Conservation (phyloP, 2,329 filamentous ascomycete species). For the Didymella pomorum region DNA sequence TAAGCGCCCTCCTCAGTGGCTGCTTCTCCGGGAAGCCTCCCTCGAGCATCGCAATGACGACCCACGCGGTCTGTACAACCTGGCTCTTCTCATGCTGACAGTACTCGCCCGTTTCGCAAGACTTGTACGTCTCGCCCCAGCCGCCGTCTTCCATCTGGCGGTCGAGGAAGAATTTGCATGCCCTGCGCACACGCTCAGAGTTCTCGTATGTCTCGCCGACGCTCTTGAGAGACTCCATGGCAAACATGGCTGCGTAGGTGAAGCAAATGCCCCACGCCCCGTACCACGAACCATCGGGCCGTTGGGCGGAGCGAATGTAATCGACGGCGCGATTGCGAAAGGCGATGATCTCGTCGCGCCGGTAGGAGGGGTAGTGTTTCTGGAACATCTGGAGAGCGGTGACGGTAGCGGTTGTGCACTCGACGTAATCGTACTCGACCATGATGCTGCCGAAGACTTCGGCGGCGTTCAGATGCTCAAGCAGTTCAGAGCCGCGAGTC, state of each 20-base stretch:
- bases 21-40: constrained; percentile 79
- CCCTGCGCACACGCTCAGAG: constrained; percentile 73
- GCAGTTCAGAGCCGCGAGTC: constrained; percentile 75
- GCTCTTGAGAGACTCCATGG: constrained; percentile 81
- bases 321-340: constrained; percentile 77
- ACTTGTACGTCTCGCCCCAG: constrained; percentile 94
- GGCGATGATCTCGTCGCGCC: constrained; percentile 73
- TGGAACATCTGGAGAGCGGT: constrained; percentile 86
- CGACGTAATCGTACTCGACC: constrained; percentile 98
- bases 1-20: constrained; percentile 76
- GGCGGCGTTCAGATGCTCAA: constrained; percentile 91
- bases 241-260: constrained; percentile 97
- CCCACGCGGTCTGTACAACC: constrained; percentile 96
- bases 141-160: constrained; percentile 89
- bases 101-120: constrained; percentile 80
- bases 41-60: constrained; percentile 80
- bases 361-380: constrained; percentile 81
- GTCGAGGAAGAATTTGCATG: constrained; percentile 84
- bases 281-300: constrained; percentile 91
- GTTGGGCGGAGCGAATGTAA: constrained; percentile 84
- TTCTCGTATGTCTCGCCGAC: constrained; percentile 83
- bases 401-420: constrained; percentile 95
- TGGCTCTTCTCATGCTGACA: constrained; percentile 81
- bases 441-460: constrained; percentile 98
- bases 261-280: constrained; percentile 98